Percentiles rank a stretch among this genome's conserved stretches.
phyloP scores from a whole-genome alignment of 805 yeast genomes.

The Starmerella ratchasimensis region DNA sequence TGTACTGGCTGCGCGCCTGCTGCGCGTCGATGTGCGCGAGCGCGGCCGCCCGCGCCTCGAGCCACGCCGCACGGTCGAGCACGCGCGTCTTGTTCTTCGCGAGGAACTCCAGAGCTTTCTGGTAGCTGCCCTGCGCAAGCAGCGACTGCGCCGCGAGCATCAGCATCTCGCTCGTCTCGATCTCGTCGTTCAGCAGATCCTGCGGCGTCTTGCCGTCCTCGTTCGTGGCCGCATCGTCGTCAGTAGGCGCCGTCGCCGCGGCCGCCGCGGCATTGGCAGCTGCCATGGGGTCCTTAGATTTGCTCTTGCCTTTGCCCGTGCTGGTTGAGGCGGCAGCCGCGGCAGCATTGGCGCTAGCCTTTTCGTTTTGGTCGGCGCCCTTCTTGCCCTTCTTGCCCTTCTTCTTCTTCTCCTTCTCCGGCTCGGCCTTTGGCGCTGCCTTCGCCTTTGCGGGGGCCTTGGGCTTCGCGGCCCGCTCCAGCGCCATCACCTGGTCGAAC shows the following conservation, averaged over 20 bases:
- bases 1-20: conserved; percentile 53
- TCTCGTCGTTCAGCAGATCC: conserved; percentile 32
- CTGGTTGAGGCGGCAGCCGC: no score
- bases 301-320: not conserved
- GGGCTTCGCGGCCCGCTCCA: conserved; percentile 42
- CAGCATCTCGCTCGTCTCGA: conserved; percentile 69
- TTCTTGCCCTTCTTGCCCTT: not conserved
- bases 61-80: conserved; percentile 37
- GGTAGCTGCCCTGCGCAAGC: conserved; percentile 46
- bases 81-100: conserved; percentile 29
- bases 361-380: no score
- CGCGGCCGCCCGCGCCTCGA: conserved; percentile 56
- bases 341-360: no score
- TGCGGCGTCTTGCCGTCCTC: conserved; percentile 9
- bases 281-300: not conserved
- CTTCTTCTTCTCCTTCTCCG: conserved; percentile 27
- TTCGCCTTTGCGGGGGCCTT: conserved; percentile 14
- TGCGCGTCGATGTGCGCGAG: conserved; percentile 41
- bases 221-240: not conserved
- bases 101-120: conserved; percentile 49
- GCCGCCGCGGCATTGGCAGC: no score
- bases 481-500: conserved; percentile 50
- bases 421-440: conserved; percentile 30
- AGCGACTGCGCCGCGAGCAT: conserved; percentile 60
- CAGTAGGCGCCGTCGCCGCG: no score